Conservation (phyloP, 352 stramenopile species). For the Thraustotheca clavata region DNA sequence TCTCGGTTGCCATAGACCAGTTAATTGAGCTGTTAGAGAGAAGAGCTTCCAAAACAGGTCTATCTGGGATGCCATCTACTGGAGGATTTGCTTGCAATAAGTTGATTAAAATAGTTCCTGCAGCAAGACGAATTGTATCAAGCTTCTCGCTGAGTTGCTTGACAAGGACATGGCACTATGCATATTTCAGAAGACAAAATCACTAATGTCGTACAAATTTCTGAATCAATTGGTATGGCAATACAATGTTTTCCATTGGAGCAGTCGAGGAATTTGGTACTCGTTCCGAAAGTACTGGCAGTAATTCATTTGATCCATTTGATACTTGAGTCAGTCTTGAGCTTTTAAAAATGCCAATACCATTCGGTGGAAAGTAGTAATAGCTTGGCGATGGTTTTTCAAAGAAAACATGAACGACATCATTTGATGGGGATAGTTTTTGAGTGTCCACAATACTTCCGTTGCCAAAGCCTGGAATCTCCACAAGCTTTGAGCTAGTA, state of each 20-base stretch:
- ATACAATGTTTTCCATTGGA: background rate
- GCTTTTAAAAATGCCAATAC: conserved; percentile 32
- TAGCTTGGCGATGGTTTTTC: conserved; percentile 46
- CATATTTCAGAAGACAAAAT: conserved; percentile 27
- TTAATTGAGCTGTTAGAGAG: conserved; percentile 42
- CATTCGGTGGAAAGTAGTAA: conserved; percentile 63
- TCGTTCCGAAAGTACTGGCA: conserved; percentile 9
- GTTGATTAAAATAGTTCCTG: conserved; percentile 82
- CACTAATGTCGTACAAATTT: conserved; percentile 24
- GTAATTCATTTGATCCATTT: conserved; percentile 13
- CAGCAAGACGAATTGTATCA: conserved; percentile 84
- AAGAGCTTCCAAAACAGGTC: conserved; percentile 67
- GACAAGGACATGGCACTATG: conserved; percentile 71
- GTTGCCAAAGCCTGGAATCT: background rate
- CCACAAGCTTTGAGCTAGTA: background rate
- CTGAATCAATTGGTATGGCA: conserved; percentile 5
- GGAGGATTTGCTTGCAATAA: conserved; percentile 64
- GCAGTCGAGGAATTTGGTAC: background rate
- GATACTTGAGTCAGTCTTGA: background rate
- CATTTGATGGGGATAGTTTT: background rate
- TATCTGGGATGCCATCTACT: conserved; percentile 69
- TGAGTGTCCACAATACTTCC: background rate
- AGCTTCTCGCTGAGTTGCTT: conserved; percentile 97
- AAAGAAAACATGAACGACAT: conserved; percentile 36
- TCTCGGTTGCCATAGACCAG: conserved; percentile 77